Evolutionary conservation across 1,139 yeast genomes (phyloP).

Genomic region (Entelexis paramagnoliae): DNA sequence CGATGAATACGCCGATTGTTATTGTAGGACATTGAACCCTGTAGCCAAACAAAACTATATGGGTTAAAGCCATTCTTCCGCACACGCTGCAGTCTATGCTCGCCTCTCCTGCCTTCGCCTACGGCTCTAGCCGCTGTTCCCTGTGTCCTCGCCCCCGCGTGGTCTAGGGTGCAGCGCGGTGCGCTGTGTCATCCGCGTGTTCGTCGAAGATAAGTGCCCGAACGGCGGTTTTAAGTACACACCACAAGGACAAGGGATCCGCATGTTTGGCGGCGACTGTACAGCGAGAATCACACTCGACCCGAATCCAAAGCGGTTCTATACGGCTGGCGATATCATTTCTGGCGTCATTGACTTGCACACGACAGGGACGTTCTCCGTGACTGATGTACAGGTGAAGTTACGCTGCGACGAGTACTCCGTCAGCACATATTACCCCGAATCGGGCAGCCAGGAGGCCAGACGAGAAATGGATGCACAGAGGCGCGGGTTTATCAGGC

Average conservation of each 20-base stretch:
- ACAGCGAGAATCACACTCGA: not conserved
- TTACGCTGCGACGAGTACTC: slow-evolving; percentile 12
- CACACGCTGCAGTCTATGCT: no score
- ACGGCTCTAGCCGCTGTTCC: no score
- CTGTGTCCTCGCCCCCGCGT: no score
- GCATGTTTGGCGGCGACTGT: not conserved
- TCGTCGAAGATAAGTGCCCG: not conserved
- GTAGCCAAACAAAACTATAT: no score
- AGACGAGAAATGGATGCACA: not conserved
- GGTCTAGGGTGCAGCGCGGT: no score
- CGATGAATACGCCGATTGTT: no score
- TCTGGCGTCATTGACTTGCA: not conserved
- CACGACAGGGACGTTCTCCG: not conserved
- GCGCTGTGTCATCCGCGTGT: no score
- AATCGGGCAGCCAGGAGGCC: no score
- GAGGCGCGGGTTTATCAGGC: not conserved
- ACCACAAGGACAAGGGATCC: not conserved
- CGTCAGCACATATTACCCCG: not conserved
- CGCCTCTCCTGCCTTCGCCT: no score
- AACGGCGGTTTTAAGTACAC: no score
- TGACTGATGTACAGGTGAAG: slow-evolving; percentile 11
- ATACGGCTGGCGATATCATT: slow-evolving; percentile 3
- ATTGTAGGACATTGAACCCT: no score
- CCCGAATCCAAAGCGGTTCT: not conserved
- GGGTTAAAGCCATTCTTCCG: no score